Base-by-base conservation (phyloP, 2,329 filamentous ascomycete species). In the Claviceps monticola region DNA sequence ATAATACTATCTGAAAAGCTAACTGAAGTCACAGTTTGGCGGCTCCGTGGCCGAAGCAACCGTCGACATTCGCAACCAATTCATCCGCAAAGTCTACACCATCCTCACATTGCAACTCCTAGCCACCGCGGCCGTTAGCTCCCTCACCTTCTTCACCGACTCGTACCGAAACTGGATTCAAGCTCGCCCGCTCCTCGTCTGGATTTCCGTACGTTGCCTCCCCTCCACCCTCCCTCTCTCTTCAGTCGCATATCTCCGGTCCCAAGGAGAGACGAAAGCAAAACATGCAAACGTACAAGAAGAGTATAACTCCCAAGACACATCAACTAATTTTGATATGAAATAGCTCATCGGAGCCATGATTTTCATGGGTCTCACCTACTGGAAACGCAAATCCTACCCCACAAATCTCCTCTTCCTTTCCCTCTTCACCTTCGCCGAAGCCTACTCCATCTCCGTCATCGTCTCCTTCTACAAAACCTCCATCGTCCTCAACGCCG, bases 51-150 rank as follows among this genome's bases (percentile, higher is more conserved):
- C 90, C 58, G 93, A 97, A 73, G 91, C 88, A 46, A 95, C 90
- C 19, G 76, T 97, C 64, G 89, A 95, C 63, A 95, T 98, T 65
- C 86, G 91, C 60, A 95, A 96, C 82, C 87, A 93, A 70, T 98
- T 96, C 69, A 78, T 95, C 61, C 84, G 90, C 70, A 97, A 97
- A 75, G 93, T 98, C 65, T 98, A 98, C 72, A 85, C 89, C 54
- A 98, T 98, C 69, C 77, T 98, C 71, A 95, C 93, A n/a, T 82
- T 88, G 49, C 93, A 98, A 68, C 82, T 98, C 51, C 74, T 97
- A 63, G 81, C 84, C 53, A 98, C 93, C 7, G 85, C 84, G 39
- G 76, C 79, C 56, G 76, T 97, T 59, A 89, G 86, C 71, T 79
- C 83, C 55, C 71, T 96, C 60, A 93, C 86, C 59, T 97, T 97